Evolutionary conservation across 2,329 filamentous ascomycete species (phyloP).

Genomic region (Phyllosticta capitalensis): DNA sequence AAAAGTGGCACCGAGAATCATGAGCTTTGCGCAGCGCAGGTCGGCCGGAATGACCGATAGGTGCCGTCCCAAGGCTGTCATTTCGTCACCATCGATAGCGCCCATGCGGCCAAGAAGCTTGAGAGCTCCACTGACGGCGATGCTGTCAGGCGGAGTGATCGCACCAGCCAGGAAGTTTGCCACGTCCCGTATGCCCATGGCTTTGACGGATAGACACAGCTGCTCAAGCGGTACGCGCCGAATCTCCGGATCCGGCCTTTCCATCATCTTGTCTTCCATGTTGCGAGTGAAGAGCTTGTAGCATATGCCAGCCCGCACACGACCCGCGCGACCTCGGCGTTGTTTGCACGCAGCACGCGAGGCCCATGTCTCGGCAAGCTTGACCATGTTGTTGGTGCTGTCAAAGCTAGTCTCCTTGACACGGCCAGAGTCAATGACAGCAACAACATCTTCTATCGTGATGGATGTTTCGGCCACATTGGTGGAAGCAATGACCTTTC

Average conservation of each 20-base stretch:
- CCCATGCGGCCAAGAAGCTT: slow-evolving; percentile 74
- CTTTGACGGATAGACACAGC: slow-evolving; percentile 84
- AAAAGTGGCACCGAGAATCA: slow-evolving; percentile 92
- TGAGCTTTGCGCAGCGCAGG: slow-evolving; percentile 82
- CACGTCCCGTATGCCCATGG: slow-evolving; percentile 85
- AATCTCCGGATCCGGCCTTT: slow-evolving; percentile 88
- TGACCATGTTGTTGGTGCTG: slow-evolving; percentile 83
- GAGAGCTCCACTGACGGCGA: slow-evolving; percentile 80
- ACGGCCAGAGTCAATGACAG: slow-evolving; percentile 87
- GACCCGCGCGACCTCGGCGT: slow-evolving; percentile 80
- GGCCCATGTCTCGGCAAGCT: slow-evolving; percentile 89
- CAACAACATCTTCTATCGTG: slow-evolving; percentile 94
- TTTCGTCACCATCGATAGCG: slow-evolving; percentile 71
- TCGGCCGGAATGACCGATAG: slow-evolving; percentile 94
- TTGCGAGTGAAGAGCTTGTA: slow-evolving; percentile 91
- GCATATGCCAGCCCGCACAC: slow-evolving; percentile 82
- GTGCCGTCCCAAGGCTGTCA: slow-evolving; percentile 86
- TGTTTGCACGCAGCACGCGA: slow-evolving; percentile 92
- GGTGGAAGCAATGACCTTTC: slow-evolving; percentile 89
- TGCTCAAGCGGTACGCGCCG: slow-evolving; percentile 87
- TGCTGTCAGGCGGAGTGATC: slow-evolving; percentile 75
- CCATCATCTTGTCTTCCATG: slow-evolving; percentile 77
- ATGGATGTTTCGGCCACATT: slow-evolving; percentile 98
- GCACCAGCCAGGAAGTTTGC: slow-evolving; percentile 72
- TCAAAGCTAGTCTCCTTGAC: slow-evolving; percentile 98